Base-by-base conservation (phyloP, 495 filamentous ascomycete genomes). In the Penicillium crystallinum region DNA sequence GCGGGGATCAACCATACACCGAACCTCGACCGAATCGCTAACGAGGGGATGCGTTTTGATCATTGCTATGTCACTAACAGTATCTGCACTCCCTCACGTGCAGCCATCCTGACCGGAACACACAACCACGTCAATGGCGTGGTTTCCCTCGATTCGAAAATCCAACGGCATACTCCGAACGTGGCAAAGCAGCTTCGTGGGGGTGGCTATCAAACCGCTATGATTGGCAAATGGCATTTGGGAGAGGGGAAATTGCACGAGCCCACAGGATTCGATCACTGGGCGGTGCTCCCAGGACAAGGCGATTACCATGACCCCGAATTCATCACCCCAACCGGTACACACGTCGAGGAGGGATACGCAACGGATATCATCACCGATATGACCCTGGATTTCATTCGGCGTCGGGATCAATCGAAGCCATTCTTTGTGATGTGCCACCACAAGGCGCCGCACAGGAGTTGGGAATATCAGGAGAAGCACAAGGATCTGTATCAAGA, bases 361-460 rank as follows among this genome's bases (percentile, higher is more conserved):
- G 71, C 63, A 10, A 74, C 70, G n/a, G 70, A 74, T 34, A 70
- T 73, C 52, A 74, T 74, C 36, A 73, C 70, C 8, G 65, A 76
- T 36, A 72, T 70, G 50, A 63, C 59, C 48, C 43, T 76, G 0
- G 40, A 68, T 21, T 76, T 58, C 43, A 66, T 74, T n/a, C 58
- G 66, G 31, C 18, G 49, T 11, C 52, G 64, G 0, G 68, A 67
- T 41, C 51, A 41, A 0, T 42, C 49, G 1, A 67, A 66, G 55
- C 73, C 73, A 1, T 76, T 76, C 57, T 76, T 76, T 48, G 39
- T 72, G n/a, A 76, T 76, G 73, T 76, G 71, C 45, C 73, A 76
- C 34, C 73, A 76, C 42, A 76, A 76, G 42, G 73, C 73, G 4
- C 73, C 73, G 10, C 73, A 76, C 44, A 62, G 71, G 19, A 65